phyloP scores from a whole-genome alignment of 2,329 filamentous ascomycete species.

The Aspergillus sp. region DNA sequence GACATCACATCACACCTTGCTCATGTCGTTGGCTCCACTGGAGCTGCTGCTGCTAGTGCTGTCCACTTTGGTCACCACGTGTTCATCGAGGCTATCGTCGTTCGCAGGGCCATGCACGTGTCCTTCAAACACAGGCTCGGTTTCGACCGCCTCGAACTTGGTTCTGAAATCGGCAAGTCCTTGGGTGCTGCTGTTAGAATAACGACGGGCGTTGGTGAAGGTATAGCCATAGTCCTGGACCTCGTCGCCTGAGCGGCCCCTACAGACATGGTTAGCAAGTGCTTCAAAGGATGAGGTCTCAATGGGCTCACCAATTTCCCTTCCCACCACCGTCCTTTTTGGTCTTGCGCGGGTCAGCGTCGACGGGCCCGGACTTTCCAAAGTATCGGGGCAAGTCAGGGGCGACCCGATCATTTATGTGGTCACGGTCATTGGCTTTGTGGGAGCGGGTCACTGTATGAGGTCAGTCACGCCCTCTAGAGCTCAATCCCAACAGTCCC shows the following conservation, averaged over 20 bases:
- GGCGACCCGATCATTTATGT: conserved; percentile 74
- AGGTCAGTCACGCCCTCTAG: too few relatives aligned
- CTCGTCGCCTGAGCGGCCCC: conserved; percentile 83
- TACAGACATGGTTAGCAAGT: conserved; percentile 37
- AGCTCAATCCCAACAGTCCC: too few relatives aligned
- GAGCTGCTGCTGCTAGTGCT: conserved; percentile 49
- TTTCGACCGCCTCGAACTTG: conserved; percentile 90
- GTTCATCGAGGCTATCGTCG: conserved; percentile 36
- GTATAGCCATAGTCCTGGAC: conserved; percentile 80
- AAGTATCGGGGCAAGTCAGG: conserved; percentile 89
- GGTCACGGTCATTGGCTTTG: conserved; percentile 93
- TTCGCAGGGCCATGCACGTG: conserved; percentile 67
- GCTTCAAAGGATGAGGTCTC: conserved; percentile 2
- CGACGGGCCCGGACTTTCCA: conserved; percentile 78
- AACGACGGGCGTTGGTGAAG: conserved; percentile 81
- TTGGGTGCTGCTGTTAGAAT: conserved; percentile 83
- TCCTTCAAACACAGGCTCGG: conserved; percentile 91
- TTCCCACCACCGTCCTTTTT: conserved; percentile 96
- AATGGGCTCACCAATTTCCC: conserved; percentile 79
- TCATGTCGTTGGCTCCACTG: conserved; percentile 15
- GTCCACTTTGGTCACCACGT: conserved; percentile 20
- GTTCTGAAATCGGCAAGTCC: conserved; percentile 82
- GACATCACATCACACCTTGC: conserved; percentile 10
- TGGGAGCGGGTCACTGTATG: conserved; percentile 88
- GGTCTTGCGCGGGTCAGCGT: conserved; percentile 83